phyloP scores from a whole-genome alignment of 176 grass and related monocot species.

The Puya raimondii region DNA sequence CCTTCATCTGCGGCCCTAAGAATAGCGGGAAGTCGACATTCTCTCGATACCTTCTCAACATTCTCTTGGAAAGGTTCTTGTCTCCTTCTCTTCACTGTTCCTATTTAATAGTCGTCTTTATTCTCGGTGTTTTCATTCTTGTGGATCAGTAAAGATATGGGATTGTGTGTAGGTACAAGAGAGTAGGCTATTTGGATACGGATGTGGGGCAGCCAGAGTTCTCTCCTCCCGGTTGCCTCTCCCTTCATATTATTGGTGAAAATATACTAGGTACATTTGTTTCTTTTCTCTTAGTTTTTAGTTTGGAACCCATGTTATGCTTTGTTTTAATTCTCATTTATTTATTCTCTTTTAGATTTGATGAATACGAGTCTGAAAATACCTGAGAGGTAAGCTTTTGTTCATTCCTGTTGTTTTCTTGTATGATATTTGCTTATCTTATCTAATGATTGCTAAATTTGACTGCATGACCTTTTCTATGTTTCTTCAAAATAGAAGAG shows the following conservation, averaged over 20 bases:
- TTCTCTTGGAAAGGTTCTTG: constrained; percentile 47
- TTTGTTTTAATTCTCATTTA: constrained; percentile 5
- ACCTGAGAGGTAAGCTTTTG: not conserved
- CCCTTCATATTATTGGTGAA: constrained; percentile 62
- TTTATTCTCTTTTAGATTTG: not conserved
- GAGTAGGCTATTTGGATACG: constrained; percentile 57
- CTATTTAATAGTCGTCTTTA: not conserved
- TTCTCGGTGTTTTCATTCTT: not conserved
- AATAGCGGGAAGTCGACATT: constrained; percentile 97
- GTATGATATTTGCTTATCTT: not conserved
- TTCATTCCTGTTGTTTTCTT: not conserved
- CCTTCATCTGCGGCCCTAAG: constrained; percentile 66
- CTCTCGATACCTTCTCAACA: constrained; percentile 74
- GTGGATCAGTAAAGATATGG: not conserved
- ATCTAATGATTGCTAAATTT: too few relatives aligned
- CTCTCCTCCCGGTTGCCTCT: constrained; percentile 53
- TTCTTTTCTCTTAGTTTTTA: not conserved
- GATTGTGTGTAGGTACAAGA: constrained; percentile 40
- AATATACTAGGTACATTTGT: constrained; percentile 29
- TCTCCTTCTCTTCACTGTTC: not conserved
- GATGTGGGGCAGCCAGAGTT: constrained; percentile 86
- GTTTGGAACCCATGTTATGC: not conserved
- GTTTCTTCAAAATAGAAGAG: too few relatives aligned
- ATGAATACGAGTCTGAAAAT: not conserved
- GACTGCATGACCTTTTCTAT: too few relatives aligned